Base-by-base conservation (phyloP, 257 asterid species). In the Knoxia roxburghii region DNA sequence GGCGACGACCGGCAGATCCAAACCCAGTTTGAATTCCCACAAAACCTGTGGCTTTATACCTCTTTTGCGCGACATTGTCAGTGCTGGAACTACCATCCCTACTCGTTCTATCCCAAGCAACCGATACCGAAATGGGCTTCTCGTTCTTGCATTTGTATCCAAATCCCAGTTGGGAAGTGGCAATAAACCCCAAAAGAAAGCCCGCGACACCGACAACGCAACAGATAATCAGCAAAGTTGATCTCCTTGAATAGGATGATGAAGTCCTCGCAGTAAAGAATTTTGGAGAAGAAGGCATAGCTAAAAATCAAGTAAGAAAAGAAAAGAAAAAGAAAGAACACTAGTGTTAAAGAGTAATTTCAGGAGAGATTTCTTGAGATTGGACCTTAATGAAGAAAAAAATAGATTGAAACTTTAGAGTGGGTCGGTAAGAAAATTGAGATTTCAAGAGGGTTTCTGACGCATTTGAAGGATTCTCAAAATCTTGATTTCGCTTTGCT, bases 11-110 rank as follows among this genome's bases (percentile, higher is more conserved):
- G 6, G 82, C 75, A 64, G 99, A 90, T 68, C 78, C 84, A 53
- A 94, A 94, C 62, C 99, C 99, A 20, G 99, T 90, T 67, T 86
- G 95, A 68, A 94, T 78, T 56, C 99, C 99, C 45, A 94, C 99
- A 70, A 94, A 90, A 7, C 96, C 97, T 96, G 87, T 94, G 30
- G 80, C 89, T 72, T 94, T 94, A 64, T 79, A 80, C 72, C 97
- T 91, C 78, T 84, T 85, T 9, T 39, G 84, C 73, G 81, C 86
- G 67, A 60, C 83, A 75, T 76, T 54, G 1, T 52, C 7, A 20
- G 39, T 59, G 33, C 77, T 30, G 20, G 39, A 65, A 70, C 70
- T 23, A 56, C 51, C 74, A 29, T 41, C 64, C 48, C 83, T 61
- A 50, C 75, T 58, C 46, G 79, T 77, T 68, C 61, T 85, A 58